Evolutionary conservation across 306 rosid species (phyloP), one percentile per base, ranked within the genome.

Genomic region (Datisca glomerata): DNA sequence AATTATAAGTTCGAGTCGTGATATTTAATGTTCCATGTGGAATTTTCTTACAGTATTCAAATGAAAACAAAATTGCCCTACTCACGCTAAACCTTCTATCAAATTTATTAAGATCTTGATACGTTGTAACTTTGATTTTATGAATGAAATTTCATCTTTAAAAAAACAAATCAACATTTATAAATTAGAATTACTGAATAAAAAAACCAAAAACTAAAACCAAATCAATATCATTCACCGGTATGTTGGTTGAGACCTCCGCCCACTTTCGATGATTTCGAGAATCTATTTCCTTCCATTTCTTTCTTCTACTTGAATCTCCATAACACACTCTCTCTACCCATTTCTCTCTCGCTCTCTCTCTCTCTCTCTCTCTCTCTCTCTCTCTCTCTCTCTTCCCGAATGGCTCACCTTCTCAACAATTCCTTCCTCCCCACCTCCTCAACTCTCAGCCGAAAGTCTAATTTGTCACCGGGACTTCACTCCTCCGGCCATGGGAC

Each of bases 391-490:
- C 45, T 21, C 37, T 18, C 13, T 21, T 44, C 12, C 44, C 18
- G 50, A 67, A 75, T 89, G 98, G 80, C 95, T 49, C 95, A 75
- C 37, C 81, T 89, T 58, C 97, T 89, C 63, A 60, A 66, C 41
- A 52, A 75, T 32, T 42, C 86, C 44, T 83, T 83, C 61, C 8
- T 70, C 36, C 66, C 86, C 19, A 32, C 72, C 21, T 59, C 72
- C 15, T 34, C 64, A 4, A 0, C 72, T 17, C 66, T 73, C 47
- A 49, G 66, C 56, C 61, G 47, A 18, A 12, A 1, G 8, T 33
- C 48, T 18, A 18, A 15, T 49, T 32, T 18, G 25, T 43, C 7
- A 10, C 34, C 41, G 1, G 18, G 27, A 0, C 12, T 37, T 15
- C 59, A 48, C 15, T n/a, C 56, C 47, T 28, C 66, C 20, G 23